Evolutionary conservation across 129 eudicot genomes (phyloP).

Genomic region (Flaveria sonorensis): DNA sequence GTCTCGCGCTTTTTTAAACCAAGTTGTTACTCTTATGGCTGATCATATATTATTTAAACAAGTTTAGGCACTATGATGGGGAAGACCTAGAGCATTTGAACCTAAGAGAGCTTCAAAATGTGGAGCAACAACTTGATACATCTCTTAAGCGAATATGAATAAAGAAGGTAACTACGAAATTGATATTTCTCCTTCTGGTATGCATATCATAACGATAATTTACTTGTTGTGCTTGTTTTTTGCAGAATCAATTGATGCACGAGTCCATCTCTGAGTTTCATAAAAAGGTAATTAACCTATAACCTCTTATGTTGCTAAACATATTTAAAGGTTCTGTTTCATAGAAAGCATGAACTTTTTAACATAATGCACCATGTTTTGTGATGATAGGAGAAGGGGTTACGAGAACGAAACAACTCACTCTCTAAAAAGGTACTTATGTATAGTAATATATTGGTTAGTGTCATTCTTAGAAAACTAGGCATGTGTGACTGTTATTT

Average conservation of each 20-base stretch:
- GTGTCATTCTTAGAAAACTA: too few species aligned
- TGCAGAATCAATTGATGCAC: constrained; percentile 82
- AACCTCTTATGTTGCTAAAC: background rate
- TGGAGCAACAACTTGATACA: constrained; percentile 77
- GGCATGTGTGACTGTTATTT: too few species aligned
- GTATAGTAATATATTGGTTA: background rate
- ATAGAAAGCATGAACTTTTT: background rate
- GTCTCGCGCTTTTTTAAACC: too few species aligned
- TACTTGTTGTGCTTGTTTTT: background rate
- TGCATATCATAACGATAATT: background rate
- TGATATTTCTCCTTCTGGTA: background rate
- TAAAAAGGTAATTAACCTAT: constrained; percentile 55
- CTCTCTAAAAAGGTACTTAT: constrained; percentile 59
- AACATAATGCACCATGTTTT: background rate
- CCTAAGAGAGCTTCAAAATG: constrained; percentile 70
- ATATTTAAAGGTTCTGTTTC: background rate
- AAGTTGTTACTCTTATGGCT: background rate
- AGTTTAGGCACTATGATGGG: constrained; percentile 67
- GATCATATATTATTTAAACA: background rate
- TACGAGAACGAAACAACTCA: constrained; percentile 61
- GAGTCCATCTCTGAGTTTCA: constrained; percentile 83
- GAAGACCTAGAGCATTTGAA: constrained; percentile 65
- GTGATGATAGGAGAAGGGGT: constrained; percentile 55
- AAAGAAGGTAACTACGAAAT: constrained; percentile 45
- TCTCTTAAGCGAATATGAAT: constrained; percentile 68